A percentile compares a stretch with the other conserved stretches of the same genome.
Conservation (phyloP, 495 filamentous ascomycete genomes). For the Neurospora sp. region DNA sequence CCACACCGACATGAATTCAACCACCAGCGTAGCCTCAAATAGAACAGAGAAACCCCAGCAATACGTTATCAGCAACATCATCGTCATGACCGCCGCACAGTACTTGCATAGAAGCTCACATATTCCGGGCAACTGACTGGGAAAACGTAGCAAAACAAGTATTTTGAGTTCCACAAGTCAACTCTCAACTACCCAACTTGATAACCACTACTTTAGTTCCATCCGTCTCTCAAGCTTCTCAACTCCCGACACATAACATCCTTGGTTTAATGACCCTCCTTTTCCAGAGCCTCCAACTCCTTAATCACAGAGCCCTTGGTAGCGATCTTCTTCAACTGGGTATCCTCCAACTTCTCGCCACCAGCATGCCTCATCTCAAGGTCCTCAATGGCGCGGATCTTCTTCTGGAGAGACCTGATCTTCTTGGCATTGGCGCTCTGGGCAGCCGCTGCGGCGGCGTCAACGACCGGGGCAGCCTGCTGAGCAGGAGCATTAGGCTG, state of each 20-base stretch:
- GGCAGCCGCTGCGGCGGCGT: constrained; percentile 28
- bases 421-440: constrained; percentile 70
- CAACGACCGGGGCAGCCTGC: constrained; percentile 21
- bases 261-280: constrained; percentile 12
- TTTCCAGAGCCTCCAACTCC: constrained; percentile 54
- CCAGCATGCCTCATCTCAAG: constrained; percentile 89
- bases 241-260: neutral
- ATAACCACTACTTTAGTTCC: neutral
- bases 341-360: constrained; percentile 95
- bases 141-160: neutral
- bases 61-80: neutral
- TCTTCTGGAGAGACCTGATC: constrained; percentile 82
- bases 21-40: neutral
- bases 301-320: constrained; percentile 75
- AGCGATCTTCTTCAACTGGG: constrained; percentile 95
- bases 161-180: neutral
- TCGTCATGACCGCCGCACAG: neutral
- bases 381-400: constrained; percentile 94
- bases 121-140: neutral
- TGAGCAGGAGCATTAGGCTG: constrained; percentile 15
- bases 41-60: neutral
- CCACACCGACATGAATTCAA: neutral
- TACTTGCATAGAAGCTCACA: neutral
- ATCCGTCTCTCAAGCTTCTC: neutral
- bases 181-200: neutral